These are phyloP conservation scores for Trichosporon coremiiforme DNA, from an alignment of 1,284 basidiomycete genomes.

Conservation along the genomic window DNA sequence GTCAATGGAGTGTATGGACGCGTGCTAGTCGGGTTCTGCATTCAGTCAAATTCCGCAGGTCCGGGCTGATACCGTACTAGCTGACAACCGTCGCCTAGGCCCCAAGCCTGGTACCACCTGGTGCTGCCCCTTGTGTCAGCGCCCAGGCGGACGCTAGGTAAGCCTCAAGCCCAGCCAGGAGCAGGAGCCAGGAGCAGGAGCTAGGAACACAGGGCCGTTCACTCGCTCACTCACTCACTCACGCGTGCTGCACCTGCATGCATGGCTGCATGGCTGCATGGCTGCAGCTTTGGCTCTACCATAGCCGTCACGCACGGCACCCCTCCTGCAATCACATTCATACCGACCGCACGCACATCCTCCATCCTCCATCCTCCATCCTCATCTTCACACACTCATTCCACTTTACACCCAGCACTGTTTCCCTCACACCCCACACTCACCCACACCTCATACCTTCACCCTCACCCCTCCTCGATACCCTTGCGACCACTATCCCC, in stretches of 20 bases:
- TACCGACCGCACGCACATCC: not conserved
- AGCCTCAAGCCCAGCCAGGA: not conserved
- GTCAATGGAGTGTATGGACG: not conserved
- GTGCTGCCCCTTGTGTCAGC: too few species aligned
- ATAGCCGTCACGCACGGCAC: slow-evolving; percentile 1
- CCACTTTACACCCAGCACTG: not conserved
- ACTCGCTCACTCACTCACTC: not conserved
- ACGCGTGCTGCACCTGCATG: too few species aligned
- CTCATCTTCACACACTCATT: not conserved
- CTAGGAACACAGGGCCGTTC: not conserved
- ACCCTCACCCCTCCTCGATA: not conserved
- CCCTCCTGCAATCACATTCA: slow-evolving; percentile 13
- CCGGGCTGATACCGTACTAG: too few species aligned
- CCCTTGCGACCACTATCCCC: not conserved
- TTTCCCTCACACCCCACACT: not conserved
- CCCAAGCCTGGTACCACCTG: too few species aligned
- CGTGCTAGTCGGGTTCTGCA: not conserved
- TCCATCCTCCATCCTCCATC: not conserved
- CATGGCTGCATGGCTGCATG: not conserved
- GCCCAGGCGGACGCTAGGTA: not conserved
- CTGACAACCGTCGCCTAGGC: too few species aligned
- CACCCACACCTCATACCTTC: not conserved
- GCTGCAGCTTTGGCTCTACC: not conserved
- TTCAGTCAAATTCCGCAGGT: not conserved
- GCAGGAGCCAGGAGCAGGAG: not conserved